These are phyloP conservation scores for Aplosporella prunicola DNA, from an alignment of 2,329 filamentous ascomycete genomes.

Conservation along the genomic window DNA sequence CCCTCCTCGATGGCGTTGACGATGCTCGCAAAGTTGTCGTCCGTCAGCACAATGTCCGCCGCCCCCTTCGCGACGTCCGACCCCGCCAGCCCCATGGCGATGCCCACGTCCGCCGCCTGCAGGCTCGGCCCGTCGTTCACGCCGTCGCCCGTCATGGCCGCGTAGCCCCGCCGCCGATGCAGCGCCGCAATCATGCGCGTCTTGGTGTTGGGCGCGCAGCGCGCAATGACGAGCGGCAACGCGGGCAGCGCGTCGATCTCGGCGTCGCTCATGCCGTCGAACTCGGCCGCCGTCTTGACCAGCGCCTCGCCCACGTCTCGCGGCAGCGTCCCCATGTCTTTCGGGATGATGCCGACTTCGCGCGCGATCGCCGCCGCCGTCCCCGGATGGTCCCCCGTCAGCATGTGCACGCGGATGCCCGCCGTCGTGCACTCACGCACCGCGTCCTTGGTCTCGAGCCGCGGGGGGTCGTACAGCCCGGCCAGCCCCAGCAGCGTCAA, in stretches of 20 bases:
- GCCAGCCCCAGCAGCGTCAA: conserved; percentile 72
- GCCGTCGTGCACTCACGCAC: conserved; percentile 37
- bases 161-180: conserved; percentile 32
- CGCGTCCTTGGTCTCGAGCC: conserved; percentile 62
- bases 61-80: conserved; percentile 38
- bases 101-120: conserved; percentile 37
- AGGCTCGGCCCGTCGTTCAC: conserved; percentile 39
- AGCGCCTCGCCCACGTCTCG: conserved; percentile 9
- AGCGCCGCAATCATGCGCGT: conserved; percentile 19
- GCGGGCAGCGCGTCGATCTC: conserved; percentile 13
- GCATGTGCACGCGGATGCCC: conserved; percentile 41
- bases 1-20: conserved; percentile 38
- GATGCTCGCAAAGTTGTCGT: conserved; percentile 38
- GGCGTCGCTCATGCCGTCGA: conserved; percentile 13
- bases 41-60: conserved; percentile 34
- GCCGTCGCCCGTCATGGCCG: conserved; percentile 36
- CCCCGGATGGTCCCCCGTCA: conserved; percentile 39
- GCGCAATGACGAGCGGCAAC: conserved; percentile 13
- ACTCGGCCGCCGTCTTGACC: conserved; percentile 13
- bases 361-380: conserved; percentile 39
- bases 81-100: conserved; percentile 36
- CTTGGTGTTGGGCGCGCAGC: conserved; percentile 14
- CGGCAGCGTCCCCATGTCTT: conserved; percentile 5
- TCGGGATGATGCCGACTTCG: conserved; percentile 34
- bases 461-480: conserved; percentile 79